Percentiles rank a stretch among this genome's conserved stretches.
These are phyloP conservation scores for Dipodascus albidus DNA, from an alignment of 805 yeast genomes.

Conservation along the genomic window DNA sequence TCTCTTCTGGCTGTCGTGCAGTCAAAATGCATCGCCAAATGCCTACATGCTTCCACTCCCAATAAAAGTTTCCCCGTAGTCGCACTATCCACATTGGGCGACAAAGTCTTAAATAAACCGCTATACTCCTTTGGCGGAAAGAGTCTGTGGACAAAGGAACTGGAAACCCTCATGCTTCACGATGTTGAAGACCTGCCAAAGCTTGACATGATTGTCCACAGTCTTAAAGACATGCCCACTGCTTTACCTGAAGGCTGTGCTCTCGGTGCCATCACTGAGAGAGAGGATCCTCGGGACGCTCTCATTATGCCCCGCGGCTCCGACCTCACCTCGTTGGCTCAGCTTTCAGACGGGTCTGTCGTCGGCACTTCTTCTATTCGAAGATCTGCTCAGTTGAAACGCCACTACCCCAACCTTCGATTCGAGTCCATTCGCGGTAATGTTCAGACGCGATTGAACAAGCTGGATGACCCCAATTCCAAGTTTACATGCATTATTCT, in stretches of 20 bases:
- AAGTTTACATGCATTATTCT: conserved; percentile 64
- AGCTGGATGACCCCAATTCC: conserved; percentile 62
- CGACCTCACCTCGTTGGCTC: conserved; percentile 49
- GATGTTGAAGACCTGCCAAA: conserved; percentile 52
- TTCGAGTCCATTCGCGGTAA: conserved; percentile 86
- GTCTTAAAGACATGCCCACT: conserved; percentile 88
- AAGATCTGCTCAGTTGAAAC: conserved; percentile 80
- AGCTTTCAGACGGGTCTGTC: conserved; percentile 72
- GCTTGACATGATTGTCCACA: conserved; percentile 85
- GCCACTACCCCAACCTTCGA: conserved; percentile 60
- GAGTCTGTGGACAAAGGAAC: conserved; percentile 90
- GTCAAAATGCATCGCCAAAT: conserved; percentile 56
- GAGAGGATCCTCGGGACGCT: conserved; percentile 94
- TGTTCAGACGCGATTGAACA: conserved; percentile 64
- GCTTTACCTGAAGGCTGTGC: conserved; percentile 79
- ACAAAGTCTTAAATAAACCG: conserved; percentile 74
- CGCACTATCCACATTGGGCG: conserved; percentile 82
- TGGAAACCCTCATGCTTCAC: conserved; percentile 60
- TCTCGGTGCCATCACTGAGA: conserved; percentile 71
- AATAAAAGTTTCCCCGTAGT: conserved; percentile 60
- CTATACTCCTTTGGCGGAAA: conserved; percentile 94
- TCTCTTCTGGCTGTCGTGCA: conserved; percentile 82
- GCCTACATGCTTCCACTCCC: conserved; percentile 51
- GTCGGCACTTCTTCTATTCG: conserved; percentile 97
- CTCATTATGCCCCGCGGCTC: conserved; percentile 61